Evolutionary conservation across 129 eudicot species (phyloP).

Genomic region (Sambucus nigra): DNA sequence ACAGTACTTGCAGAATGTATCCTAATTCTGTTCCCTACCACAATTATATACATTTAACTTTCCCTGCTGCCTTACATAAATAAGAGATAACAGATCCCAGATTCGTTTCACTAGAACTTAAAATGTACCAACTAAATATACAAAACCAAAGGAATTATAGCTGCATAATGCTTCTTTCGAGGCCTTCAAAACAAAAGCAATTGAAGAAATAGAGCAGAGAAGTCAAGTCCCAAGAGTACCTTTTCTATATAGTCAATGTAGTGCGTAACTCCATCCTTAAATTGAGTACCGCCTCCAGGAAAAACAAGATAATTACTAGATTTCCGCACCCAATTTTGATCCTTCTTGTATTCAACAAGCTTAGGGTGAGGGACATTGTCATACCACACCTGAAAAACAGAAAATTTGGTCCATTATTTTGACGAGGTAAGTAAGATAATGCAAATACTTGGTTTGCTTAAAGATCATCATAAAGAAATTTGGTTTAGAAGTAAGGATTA

Average conservation of each 20-base stretch:
- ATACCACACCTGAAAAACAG: constrained; percentile 68
- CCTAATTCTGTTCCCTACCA: not conserved
- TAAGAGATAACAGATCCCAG: not conserved
- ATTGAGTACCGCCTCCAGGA: constrained; percentile 99
- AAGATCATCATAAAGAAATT: not conserved
- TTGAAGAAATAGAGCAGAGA: constrained; percentile 3
- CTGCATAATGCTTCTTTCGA: not conserved
- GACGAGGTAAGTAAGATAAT: not conserved
- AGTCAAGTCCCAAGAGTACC: constrained; percentile 28
- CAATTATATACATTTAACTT: not conserved
- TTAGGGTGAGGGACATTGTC: constrained; percentile 96
- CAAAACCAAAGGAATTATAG: not conserved
- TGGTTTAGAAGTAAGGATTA: too few relatives aligned
- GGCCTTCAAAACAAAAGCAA: not conserved
- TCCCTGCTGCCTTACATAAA: not conserved
- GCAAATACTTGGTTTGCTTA: not conserved
- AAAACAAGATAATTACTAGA: constrained; percentile 71
- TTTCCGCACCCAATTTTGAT: constrained; percentile 79
- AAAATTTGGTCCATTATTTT: not conserved
- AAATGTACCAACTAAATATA: not conserved
- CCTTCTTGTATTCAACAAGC: constrained; percentile 98
- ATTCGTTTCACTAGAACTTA: not conserved
- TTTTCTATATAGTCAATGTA: constrained; percentile 71
- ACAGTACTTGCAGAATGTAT: not conserved
- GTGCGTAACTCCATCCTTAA: constrained; percentile 69